Conservation (phyloP, 202 grass and related monocot species). For the Cymbopogon flexuosus region DNA sequence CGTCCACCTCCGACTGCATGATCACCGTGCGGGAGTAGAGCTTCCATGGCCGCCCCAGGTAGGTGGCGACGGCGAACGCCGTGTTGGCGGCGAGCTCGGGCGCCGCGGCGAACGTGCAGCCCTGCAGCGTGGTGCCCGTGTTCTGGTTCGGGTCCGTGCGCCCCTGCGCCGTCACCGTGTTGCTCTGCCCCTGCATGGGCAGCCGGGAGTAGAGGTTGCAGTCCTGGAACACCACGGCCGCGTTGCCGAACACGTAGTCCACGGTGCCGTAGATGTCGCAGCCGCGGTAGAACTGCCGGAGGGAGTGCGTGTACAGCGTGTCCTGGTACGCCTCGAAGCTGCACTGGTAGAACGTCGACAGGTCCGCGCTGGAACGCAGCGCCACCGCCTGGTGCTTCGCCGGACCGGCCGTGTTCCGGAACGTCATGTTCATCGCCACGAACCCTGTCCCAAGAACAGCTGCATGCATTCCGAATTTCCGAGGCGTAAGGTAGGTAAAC, state of each 20-base stretch:
- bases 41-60: conserved; percentile 76
- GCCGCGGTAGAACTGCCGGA: conserved; percentile 81
- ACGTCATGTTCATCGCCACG: conserved; percentile 76
- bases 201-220: conserved; percentile 73
- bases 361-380: conserved; percentile 56
- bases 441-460: conserved; percentile 70
- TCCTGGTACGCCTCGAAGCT: conserved; percentile 85
- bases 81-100: conserved; percentile 43
- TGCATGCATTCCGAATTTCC: too few species aligned
- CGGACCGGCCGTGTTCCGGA: conserved; percentile 71
- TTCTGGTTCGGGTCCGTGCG: conserved; percentile 81
- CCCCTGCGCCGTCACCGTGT: conserved; percentile 81
- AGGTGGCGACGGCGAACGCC: conserved; percentile 36
- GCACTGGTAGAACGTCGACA: conserved; percentile 72
- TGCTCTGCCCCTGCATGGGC: conserved; percentile 61
- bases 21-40: conserved; percentile 63
- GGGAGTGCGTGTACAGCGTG: conserved; percentile 85
- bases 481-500: too few species aligned
- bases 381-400: conserved; percentile 80
- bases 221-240: conserved; percentile 74
- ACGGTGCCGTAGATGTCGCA: conserved; percentile 79
- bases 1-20: conserved; percentile 60
- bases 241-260: conserved; percentile 86
- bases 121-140: conserved; percentile 73
- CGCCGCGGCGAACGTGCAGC: conserved; percentile 37